phyloP scores from a whole-genome alignment of 1,284 basidiomycete species.

The Sutorius eximius region DNA sequence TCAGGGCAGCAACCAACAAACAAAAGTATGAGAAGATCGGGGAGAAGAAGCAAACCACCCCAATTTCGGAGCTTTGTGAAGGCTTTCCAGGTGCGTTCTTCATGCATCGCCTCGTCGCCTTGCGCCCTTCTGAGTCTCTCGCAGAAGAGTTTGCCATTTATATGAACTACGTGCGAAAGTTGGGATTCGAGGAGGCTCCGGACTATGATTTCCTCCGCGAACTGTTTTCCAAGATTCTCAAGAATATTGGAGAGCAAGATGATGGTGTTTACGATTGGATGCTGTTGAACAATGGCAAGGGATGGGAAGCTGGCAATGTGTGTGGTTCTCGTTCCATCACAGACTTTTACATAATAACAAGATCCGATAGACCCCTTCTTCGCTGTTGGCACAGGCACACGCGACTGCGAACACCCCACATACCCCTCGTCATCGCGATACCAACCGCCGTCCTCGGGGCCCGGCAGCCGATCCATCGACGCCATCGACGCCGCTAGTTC shows the following conservation, averaged over 20 bases:
- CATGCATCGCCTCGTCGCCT: neutral
- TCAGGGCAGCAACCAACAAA: constrained; percentile 95
- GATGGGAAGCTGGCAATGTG: constrained; percentile 83
- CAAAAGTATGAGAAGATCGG: constrained; percentile 99
- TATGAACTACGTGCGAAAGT: constrained; percentile 95
- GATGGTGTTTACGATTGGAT: constrained; percentile 98
- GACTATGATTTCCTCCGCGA: constrained; percentile 98
- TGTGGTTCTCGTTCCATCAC: constrained; percentile 27
- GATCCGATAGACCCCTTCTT: constrained; percentile 43
- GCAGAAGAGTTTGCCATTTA: constrained; percentile 95
- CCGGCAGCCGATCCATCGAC: constrained; percentile 45
- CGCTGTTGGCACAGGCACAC: constrained; percentile 51
- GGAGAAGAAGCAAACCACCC: constrained; percentile 96
- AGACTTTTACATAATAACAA: constrained; percentile 13
- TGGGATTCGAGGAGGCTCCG: constrained; percentile 94
- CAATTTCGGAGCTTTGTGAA: constrained; percentile 91
- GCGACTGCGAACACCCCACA: constrained; percentile 51
- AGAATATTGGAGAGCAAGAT: constrained; percentile 86
- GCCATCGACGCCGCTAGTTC: constrained; percentile 56
- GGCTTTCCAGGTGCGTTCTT: constrained; percentile 84
- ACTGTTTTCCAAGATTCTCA: constrained; percentile 89
- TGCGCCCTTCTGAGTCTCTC: constrained; percentile 8
- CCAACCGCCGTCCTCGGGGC: constrained; percentile 51
- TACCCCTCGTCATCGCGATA: constrained; percentile 54
- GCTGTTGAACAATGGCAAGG: constrained; percentile 86